phyloP scores from a whole-genome alignment of 805 yeast genomes.

The Candida mattraensis region DNA sequence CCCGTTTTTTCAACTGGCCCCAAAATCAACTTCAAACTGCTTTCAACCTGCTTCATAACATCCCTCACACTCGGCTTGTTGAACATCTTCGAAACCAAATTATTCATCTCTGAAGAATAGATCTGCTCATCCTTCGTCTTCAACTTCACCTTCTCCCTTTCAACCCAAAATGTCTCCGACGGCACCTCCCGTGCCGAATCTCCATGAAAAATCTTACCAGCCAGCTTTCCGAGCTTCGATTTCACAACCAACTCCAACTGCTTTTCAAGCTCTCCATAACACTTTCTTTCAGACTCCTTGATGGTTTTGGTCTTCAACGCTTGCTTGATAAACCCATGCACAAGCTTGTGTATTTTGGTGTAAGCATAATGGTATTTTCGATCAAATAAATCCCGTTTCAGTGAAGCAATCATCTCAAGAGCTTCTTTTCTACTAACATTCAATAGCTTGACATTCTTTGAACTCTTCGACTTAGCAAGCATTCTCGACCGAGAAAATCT shows the following conservation, averaged over 20 bases:
- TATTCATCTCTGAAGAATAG: constrained; percentile 45
- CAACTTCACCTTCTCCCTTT: constrained; percentile 33
- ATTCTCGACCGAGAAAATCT: constrained; percentile 51
- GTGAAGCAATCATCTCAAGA: constrained; percentile 39
- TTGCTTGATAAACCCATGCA: constrained; percentile 29
- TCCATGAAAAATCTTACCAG: constrained; percentile 22
- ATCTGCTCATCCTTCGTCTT: too few species aligned
- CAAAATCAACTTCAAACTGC: constrained; percentile 26
- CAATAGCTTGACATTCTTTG: constrained; percentile 38
- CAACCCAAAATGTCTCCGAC: constrained; percentile 32
- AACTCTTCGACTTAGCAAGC: constrained; percentile 43
- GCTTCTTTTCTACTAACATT: constrained; percentile 42
- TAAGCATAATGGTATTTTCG: constrained; percentile 50
- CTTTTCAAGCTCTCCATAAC: constrained; percentile 13
- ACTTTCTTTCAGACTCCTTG: constrained; percentile 4
- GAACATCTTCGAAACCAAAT: constrained; percentile 47
- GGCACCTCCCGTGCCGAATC: constrained; percentile 21
- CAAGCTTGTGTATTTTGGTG: constrained; percentile 40
- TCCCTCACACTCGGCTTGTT: constrained; percentile 42
- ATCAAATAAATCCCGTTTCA: constrained; percentile 45
- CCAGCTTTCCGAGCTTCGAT: constrained; percentile 22
- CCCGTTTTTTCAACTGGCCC: constrained; percentile 32
- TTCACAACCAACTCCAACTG: constrained; percentile 23
- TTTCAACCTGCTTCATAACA: constrained; percentile 26
- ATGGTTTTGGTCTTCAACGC: constrained; percentile 15